These are phyloP conservation scores for Irpex lacteus DNA, from an alignment of 1,284 basidiomycete genomes.

Conservation along the genomic window DNA sequence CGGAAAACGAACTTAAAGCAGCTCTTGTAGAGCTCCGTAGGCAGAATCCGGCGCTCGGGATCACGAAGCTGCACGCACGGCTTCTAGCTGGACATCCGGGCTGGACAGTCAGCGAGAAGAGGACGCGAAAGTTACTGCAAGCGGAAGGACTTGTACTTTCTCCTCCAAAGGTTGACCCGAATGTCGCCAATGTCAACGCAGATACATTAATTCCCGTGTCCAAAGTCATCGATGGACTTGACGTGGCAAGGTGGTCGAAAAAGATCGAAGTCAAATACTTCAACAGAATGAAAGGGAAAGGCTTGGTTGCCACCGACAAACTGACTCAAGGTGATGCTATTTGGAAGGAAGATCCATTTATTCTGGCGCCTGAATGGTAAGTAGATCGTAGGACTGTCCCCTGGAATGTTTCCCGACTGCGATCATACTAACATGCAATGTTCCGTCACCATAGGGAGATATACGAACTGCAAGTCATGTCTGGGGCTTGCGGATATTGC, in stretches of 20 bases:
- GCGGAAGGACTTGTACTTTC: slow-evolving; percentile 48
- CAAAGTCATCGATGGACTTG: slow-evolving; percentile 62
- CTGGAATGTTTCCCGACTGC: not conserved
- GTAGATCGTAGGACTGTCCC: slow-evolving; percentile 19
- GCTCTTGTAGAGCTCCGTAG: slow-evolving; percentile 41
- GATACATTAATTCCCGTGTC: slow-evolving; percentile 53
- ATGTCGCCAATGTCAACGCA: slow-evolving; percentile 3
- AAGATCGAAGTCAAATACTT: slow-evolving; percentile 74
- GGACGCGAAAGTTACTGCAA: slow-evolving; percentile 69
- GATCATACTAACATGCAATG: not conserved
- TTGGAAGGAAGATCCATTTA: slow-evolving; percentile 81
- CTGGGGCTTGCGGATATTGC: slow-evolving; percentile 63
- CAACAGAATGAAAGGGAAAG: slow-evolving; percentile 75
- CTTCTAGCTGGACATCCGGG: slow-evolving; percentile 57
- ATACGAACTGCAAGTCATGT: slow-evolving; percentile 58
- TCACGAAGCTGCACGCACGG: slow-evolving; percentile 65
- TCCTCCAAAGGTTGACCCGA: slow-evolving; percentile 20
- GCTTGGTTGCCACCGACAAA: slow-evolving; percentile 67
- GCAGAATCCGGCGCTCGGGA: slow-evolving; percentile 63
- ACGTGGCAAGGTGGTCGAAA: slow-evolving; percentile 56
- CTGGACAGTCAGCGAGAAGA: slow-evolving; percentile 82
- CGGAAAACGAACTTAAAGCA: slow-evolving; percentile 45
- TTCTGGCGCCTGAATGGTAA: slow-evolving; percentile 71
- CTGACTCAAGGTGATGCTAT: slow-evolving; percentile 72
- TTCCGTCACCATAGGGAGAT: slow-evolving; percentile 51